These are phyloP conservation scores for Fusarium dlaminii DNA, from an alignment of 2,329 filamentous ascomycete species.

Conservation along the genomic window DNA sequence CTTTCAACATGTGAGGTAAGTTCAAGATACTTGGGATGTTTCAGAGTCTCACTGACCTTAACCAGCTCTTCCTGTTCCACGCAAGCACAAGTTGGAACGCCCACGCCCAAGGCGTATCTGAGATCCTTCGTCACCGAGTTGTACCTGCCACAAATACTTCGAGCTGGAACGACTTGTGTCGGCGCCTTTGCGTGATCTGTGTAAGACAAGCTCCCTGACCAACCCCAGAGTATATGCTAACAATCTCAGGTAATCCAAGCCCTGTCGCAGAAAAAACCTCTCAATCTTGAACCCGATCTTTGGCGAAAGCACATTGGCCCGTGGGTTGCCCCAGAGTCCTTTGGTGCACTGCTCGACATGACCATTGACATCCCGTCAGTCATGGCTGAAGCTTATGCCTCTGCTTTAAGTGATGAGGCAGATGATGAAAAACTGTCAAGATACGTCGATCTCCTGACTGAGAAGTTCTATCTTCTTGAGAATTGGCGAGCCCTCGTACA, in stretches of 20 bases:
- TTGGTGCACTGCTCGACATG: neutral
- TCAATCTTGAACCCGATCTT: neutral
- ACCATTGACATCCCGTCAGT: neutral
- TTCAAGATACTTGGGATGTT: fast-evolving
- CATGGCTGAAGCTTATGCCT: neutral
- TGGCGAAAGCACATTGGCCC: neutral
- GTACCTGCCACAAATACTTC: neutral
- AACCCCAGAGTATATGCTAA: fast-evolving
- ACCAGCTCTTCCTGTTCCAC: neutral
- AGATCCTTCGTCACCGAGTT: neutral
- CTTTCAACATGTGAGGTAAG: conserved; percentile 12
- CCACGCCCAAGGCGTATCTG: conserved; percentile 2
- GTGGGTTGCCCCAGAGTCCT: neutral
- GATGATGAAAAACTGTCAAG: fast-evolving
- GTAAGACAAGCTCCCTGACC: neutral
- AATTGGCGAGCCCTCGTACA: neutral
- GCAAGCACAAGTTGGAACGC: neutral
- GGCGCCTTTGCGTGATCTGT: conserved; percentile 6
- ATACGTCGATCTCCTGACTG: neutral
- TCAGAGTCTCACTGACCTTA: fast-evolving
- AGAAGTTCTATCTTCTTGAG: neutral
- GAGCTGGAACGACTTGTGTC: conserved; percentile 1
- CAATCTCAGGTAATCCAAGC: neutral
- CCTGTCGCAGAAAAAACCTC: neutral
- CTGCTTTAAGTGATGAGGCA: fast-evolving